A percentile compares a stretch with the other conserved stretches of the same genome.
These are phyloP conservation scores for Linum tenue DNA, from an alignment of 345 rosid genomes.

Conservation along the genomic window DNA sequence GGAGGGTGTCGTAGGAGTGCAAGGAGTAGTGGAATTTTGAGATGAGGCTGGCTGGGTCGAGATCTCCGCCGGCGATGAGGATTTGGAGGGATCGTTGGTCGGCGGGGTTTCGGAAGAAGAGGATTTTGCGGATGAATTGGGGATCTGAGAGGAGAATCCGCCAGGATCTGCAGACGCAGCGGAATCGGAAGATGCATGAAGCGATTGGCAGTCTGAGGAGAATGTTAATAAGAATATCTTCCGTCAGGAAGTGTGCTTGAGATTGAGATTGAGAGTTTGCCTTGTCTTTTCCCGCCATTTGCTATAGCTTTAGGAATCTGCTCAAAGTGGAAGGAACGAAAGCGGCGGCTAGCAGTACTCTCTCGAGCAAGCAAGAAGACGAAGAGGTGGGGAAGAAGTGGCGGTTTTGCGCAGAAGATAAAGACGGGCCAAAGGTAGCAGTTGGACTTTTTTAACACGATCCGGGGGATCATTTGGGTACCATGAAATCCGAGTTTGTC, in stretches of 20 bases:
- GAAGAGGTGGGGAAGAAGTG: no score
- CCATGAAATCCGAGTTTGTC: no score
- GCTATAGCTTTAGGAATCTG: no score
- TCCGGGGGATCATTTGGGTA: no score
- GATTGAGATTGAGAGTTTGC: no score
- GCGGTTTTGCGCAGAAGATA: no score
- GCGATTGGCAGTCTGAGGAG: background rate
- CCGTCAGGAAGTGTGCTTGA: background rate
- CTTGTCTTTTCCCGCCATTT: no score
- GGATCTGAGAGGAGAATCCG: background rate
- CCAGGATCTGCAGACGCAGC: background rate
- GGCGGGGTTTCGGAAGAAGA: background rate
- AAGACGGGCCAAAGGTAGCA: no score
- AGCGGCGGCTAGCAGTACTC: no score
- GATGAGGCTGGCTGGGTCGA: background rate
- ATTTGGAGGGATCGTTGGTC: background rate
- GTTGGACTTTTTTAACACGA: no score
- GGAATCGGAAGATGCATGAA: background rate
- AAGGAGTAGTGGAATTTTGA: background rate
- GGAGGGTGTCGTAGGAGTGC: background rate
- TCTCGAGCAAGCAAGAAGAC: no score
- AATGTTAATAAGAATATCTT: background rate
- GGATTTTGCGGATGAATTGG: background rate
- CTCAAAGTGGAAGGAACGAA: no score
- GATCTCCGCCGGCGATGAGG: background rate